Conservation (phyloP, 257 asterid genomes). For the Scutellaria baicalensis region DNA sequence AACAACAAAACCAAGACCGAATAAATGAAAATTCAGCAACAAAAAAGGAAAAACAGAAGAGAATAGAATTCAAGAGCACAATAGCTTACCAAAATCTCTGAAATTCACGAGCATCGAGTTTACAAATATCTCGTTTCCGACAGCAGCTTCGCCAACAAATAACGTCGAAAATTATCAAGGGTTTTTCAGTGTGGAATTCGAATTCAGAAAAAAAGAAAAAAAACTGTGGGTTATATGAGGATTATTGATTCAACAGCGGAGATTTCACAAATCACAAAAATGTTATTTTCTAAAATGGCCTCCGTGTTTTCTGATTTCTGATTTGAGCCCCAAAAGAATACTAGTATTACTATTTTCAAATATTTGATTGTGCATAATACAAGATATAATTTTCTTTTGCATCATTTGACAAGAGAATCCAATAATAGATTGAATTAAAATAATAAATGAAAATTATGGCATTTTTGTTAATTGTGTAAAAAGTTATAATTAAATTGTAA, state of each 20-base stretch:
- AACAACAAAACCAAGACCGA: neutral
- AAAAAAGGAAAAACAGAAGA: neutral
- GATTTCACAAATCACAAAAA: neutral
- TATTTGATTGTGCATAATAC: too few species aligned
- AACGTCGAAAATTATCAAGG: neutral
- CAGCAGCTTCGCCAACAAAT: neutral
- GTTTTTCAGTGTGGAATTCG: constrained; percentile 16
- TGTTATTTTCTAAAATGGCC: neutral
- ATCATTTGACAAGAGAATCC: too few species aligned
- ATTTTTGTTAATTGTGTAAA: too few species aligned
- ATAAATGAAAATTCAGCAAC: neutral
- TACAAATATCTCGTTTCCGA: neutral
- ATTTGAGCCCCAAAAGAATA: neutral
- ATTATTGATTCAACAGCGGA: neutral
- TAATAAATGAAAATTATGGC: too few species aligned
- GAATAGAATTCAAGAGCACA: neutral
- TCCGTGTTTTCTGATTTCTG: neutral
- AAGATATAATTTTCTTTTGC: too few species aligned
- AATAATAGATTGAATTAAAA: too few species aligned
- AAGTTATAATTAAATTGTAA: too few species aligned
- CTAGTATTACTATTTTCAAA: too few species aligned
- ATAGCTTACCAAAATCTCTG: constrained; percentile 6
- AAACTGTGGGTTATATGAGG: neutral
- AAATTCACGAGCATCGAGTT: neutral
- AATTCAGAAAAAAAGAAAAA: neutral